These are phyloP conservation scores for Fusarium illudens DNA, from an alignment of 2,329 filamentous ascomycete genomes.

Conservation along the genomic window DNA sequence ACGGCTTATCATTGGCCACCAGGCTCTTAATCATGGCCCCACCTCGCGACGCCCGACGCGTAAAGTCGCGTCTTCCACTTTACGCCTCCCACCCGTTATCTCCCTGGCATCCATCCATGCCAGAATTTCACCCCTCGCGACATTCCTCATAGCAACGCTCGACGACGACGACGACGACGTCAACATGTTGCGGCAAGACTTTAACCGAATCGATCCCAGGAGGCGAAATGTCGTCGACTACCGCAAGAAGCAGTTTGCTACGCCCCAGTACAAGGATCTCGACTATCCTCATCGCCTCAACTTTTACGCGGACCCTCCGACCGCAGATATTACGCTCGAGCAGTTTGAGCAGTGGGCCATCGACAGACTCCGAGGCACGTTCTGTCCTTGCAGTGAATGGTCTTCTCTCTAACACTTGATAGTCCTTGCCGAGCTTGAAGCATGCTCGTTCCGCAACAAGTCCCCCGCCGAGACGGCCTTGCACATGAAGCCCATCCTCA, in stretches of 20 bases:
- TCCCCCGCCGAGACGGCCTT: constrained; percentile 79
- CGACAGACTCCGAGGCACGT: constrained; percentile 79
- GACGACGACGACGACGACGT: constrained; percentile 25
- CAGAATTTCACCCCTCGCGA: constrained; percentile 16
- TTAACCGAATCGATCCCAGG: constrained; percentile 71
- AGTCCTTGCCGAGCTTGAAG: constrained; percentile 90
- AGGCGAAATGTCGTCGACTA: constrained; percentile 78
- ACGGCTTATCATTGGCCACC: constrained; percentile 24
- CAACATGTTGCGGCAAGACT: constrained; percentile 60
- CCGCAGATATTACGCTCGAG: constrained; percentile 92
- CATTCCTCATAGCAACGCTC: constrained; percentile 3
- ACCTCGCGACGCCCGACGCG: constrained; percentile 42
- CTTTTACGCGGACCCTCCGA: constrained; percentile 89
- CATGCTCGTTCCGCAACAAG: constrained; percentile 94
- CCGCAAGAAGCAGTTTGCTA: constrained; percentile 87
- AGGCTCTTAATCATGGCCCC: constrained; percentile 37
- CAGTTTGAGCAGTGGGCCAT: constrained; percentile 99
- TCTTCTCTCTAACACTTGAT: constrained; percentile 19
- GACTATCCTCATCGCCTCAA: constrained; percentile 88
- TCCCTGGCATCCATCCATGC: constrained; percentile 16
- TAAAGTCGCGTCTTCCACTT: constrained; percentile 47
- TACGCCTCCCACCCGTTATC: constrained; percentile 14
- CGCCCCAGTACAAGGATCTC: constrained; percentile 77
- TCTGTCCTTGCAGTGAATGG: fast-evolving
- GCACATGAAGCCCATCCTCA: constrained; percentile 86